Evolutionary conservation across 495 filamentous ascomycete genomes (phyloP), one percentile per base, ranked within the genome.

Genomic region (Penicillium roqueforti): DNA sequence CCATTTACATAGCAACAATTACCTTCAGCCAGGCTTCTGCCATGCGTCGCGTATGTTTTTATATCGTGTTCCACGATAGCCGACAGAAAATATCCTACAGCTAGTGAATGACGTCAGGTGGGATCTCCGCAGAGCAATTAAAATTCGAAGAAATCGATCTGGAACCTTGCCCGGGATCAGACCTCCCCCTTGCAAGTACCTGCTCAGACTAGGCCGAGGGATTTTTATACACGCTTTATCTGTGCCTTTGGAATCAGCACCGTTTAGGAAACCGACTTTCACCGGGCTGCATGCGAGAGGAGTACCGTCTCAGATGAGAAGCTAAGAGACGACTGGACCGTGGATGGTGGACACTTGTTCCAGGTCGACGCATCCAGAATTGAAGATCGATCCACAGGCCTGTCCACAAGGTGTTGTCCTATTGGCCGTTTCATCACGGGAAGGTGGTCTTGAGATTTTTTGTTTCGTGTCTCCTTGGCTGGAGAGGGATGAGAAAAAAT

Each of bases 141-240:
- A 45, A 26, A 41, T 10, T 13, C 49, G 19, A 51, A 31, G 36
- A 48, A 48, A 22, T 42, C 16, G 40, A 31, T 53, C 38, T 51
- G 5, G 28, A 49, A 41, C 50, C 20, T 23, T 46, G 53, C 34
- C 26, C 31, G 43, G 57, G 60, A 61, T 66, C 63, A 61, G 63
- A 63, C 60, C 63, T 14, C 55, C 60, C 63, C 32, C 55, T 44
- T 36, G 42, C 55, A 28, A 29, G 16, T 34, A 22, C 16, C 14
- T 36, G 7, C 32, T 44, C 23, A 9, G 40, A 19, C 29, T 52
- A 0, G 9, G 18, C 37, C 38, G 26, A 22, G 40, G 28, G 25
- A 28, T 16, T 45, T 9, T 6, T 26, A 31, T 34, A 45, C 29
- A 19, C n/a, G 31, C 14, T 34, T 14, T 34, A 34, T 6, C 31